A percentile compares a stretch with the other conserved stretches of the same genome.
These are phyloP conservation scores for Hypoxylon sp. DNA, from an alignment of 2,329 filamentous ascomycete species.

Conservation along the genomic window DNA sequence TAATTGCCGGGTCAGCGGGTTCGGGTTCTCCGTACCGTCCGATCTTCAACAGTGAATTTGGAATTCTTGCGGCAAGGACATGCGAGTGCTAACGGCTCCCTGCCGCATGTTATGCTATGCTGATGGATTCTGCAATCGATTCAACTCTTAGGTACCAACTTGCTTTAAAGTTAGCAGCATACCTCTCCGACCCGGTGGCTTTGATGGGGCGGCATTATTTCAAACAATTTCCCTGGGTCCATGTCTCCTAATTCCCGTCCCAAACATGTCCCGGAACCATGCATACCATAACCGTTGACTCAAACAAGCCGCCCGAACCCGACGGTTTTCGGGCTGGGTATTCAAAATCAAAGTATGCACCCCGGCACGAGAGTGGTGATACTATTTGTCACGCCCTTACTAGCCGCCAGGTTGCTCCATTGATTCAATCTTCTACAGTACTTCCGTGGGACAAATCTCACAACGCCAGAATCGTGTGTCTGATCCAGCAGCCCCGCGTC, in stretches of 20 bases:
- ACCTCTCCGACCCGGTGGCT: background rate
- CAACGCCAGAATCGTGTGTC: background rate
- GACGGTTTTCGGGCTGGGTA: background rate
- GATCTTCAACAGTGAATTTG: background rate
- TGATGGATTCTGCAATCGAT: no score
- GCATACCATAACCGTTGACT: background rate
- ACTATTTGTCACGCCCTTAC: background rate
- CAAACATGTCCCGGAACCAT: constrained; percentile 1
- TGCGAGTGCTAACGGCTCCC: no score
- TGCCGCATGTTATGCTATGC: no score
- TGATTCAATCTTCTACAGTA: background rate
- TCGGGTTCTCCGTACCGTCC: background rate
- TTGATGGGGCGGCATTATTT: constrained; percentile 1
- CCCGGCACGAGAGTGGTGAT: background rate
- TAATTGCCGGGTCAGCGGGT: background rate
- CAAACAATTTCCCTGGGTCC: constrained; percentile 11
- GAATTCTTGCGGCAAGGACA: no score
- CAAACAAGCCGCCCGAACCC: background rate
- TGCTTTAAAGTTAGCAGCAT: background rate
- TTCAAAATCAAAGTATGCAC: background rate
- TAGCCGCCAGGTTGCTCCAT: background rate
- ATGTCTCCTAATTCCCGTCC: constrained; percentile 35
- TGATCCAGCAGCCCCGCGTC: background rate
- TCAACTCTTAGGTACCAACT: no score
- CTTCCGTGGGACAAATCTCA: constrained; percentile 14